These are phyloP conservation scores for Golubevia sp. DNA, from an alignment of 1,284 basidiomycete genomes.

Conservation along the genomic window DNA sequence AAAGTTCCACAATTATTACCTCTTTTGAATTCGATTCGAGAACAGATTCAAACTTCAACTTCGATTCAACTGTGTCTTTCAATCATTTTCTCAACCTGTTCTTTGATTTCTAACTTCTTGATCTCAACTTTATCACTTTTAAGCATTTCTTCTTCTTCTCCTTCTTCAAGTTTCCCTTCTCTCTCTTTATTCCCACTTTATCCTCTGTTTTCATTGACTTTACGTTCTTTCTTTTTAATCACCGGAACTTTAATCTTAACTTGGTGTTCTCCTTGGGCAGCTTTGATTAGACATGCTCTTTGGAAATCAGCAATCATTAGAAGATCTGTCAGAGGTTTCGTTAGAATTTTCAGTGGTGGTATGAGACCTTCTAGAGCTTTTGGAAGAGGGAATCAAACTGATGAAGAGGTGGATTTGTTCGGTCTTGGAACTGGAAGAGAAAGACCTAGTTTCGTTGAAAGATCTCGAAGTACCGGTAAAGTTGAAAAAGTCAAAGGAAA, in stretches of 20 bases:
- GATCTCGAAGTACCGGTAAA: background rate
- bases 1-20: too few relatives aligned
- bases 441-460: background rate
- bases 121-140: background rate
- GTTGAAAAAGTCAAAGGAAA: slow-evolving; percentile 1
- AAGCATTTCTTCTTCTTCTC: too few relatives aligned
- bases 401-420: slow-evolving; percentile 12
- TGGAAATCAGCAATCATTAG: slow-evolving; percentile 56
- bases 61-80: too few relatives aligned
- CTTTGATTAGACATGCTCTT: slow-evolving; percentile 45
- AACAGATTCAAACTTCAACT: too few relatives aligned
- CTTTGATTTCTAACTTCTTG: too few relatives aligned
- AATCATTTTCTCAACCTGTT: too few relatives aligned
- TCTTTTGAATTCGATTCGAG: too few relatives aligned
- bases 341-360: slow-evolving; percentile 30
- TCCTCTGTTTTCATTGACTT: slow-evolving; percentile 46
- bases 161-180: too few relatives aligned
- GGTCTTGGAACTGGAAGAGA: background rate
- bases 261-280: slow-evolving; percentile 59
- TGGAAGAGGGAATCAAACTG: slow-evolving; percentile 14
- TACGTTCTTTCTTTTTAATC: slow-evolving; percentile 41
- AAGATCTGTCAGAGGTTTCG: slow-evolving; percentile 21
- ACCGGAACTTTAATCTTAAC: slow-evolving; percentile 43
- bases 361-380: slow-evolving; percentile 15
- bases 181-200: slow-evolving; percentile 41